Conservation (phyloP, 345 rosid species). For the Eucalyptus polyanthemos region DNA sequence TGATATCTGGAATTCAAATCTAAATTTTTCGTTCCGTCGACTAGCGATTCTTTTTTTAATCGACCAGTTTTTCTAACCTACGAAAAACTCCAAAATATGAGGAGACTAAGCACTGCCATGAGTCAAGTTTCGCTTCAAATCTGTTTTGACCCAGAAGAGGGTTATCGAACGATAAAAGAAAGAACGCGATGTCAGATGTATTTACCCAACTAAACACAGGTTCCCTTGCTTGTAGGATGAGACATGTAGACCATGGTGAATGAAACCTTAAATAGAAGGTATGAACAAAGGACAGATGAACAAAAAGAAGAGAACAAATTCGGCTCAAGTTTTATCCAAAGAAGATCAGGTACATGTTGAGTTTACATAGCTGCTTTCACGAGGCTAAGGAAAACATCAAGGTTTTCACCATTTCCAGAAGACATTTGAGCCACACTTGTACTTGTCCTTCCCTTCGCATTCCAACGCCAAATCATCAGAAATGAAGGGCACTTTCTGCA, state of each 20-base stretch:
- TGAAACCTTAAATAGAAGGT: not conserved
- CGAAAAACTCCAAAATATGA: not conserved
- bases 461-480: slow-evolving; percentile 76
- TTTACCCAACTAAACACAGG: not conserved
- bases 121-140: not conserved
- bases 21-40: not conserved
- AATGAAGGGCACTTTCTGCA: slow-evolving; percentile 93
- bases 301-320: not conserved
- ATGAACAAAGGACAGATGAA: not conserved
- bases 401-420: slow-evolving; percentile 93
- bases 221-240: not conserved
- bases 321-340: not conserved
- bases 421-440: slow-evolving; percentile 96
- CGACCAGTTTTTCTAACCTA: not conserved
- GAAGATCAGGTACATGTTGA: slow-evolving; percentile 22
- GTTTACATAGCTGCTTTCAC: not conserved
- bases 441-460: slow-evolving; percentile 95
- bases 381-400: not conserved
- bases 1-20: not conserved
- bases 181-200: not conserved
- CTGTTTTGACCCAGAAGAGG: not conserved
- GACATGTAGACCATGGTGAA: not conserved
- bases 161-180: not conserved
- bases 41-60: not conserved
- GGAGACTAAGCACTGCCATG: not conserved